Evolutionary conservation across 2,329 filamentous ascomycete genomes (phyloP).

Genomic region (Akanthomyces muscarius): DNA sequence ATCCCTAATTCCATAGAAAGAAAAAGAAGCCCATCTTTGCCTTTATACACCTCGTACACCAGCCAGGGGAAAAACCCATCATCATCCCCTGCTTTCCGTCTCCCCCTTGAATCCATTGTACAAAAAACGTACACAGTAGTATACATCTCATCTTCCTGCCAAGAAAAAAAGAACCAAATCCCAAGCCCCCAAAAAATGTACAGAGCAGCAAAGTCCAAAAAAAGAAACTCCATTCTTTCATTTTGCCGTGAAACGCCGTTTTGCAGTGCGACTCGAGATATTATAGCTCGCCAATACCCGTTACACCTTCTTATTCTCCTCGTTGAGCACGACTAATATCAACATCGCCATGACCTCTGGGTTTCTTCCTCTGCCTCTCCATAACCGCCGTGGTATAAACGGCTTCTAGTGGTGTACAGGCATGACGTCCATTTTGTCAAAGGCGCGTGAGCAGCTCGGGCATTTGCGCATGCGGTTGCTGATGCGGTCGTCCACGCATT

Average conservation of each 20-base stretch:
- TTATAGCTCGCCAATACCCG: background rate
- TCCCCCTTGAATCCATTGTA: conserved; percentile 5
- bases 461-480: conserved; percentile 91
- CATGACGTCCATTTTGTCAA: conserved; percentile 90
- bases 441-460: conserved; percentile 86
- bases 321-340: background rate
- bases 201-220: conserved; percentile 7
- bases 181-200: conserved; percentile 1
- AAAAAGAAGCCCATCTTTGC: conserved; percentile 7
- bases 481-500: conserved; percentile 85
- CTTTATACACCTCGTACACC: conserved; percentile 15
- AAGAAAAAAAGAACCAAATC: background rate
- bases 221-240: conserved; percentile 4
- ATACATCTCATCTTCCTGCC: conserved; percentile 1
- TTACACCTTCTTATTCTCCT: background rate
- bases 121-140: conserved; percentile 9
- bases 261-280: background rate
- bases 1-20: conserved; percentile 5
- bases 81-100: background rate
- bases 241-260: conserved; percentile 12
- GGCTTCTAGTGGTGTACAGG: conserved; percentile 49
- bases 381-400: conserved; percentile 9
- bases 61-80: background rate
- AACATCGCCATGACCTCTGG: background rate
- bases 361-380: too few relatives aligned